These are phyloP conservation scores for Mycena epipterygia DNA, from an alignment of 768 basidiomycete genomes.

Conservation along the genomic window DNA sequence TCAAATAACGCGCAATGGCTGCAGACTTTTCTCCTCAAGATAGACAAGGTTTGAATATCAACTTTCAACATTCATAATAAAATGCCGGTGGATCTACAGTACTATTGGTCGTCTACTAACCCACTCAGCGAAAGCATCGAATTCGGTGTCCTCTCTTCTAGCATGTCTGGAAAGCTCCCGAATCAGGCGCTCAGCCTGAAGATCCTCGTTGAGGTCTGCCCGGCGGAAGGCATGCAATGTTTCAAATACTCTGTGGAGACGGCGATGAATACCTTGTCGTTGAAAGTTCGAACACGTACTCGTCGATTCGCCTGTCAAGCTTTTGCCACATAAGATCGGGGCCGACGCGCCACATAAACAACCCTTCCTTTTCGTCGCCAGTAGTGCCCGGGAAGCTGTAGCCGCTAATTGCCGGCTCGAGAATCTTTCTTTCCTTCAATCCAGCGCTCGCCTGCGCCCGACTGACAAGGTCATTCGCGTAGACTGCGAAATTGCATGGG, in stretches of 20 bases:
- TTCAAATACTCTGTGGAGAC: conserved; percentile 6
- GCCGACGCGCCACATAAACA: conserved; percentile 11
- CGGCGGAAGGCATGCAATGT: background rate
- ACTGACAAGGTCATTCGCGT: conserved; percentile 16
- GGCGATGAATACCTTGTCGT: background rate
- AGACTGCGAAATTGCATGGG: conserved; percentile 13
- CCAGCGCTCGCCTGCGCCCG: conserved; percentile 1
- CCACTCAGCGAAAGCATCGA: background rate
- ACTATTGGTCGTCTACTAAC: too few species aligned
- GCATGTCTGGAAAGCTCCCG: background rate
- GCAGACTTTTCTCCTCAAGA: too few species aligned
- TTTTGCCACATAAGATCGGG: conserved; percentile 16
- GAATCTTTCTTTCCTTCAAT: background rate
- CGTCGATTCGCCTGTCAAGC: conserved; percentile 14
- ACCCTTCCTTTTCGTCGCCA: background rate
- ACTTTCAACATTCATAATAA: too few species aligned
- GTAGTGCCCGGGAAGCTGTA: background rate
- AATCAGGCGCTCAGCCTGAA: background rate
- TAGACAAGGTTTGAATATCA: too few species aligned
- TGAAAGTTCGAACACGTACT: background rate
- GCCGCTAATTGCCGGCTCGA: background rate
- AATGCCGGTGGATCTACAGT: too few species aligned
- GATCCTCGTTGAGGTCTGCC: background rate
- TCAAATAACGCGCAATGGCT: too few species aligned
- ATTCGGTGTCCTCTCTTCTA: background rate